A percentile compares a stretch with the other conserved stretches of the same genome.
Evolutionary conservation across 1,284 basidiomycete species (phyloP).

Genomic region (Singerocomus inundabilis): DNA sequence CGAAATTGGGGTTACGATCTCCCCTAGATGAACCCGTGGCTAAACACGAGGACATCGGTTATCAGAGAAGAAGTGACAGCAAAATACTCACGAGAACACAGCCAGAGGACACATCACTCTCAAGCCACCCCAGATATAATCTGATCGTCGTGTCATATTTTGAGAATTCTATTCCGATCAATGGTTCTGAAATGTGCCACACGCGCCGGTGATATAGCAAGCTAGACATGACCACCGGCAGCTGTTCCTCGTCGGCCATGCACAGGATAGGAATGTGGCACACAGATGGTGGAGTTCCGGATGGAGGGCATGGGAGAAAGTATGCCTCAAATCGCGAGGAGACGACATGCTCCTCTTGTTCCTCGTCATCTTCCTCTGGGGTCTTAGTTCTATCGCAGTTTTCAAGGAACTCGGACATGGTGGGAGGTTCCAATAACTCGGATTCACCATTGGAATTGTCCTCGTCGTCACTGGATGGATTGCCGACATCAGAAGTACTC

Average conservation of each 20-base stretch:
- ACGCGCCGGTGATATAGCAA: slow-evolving; percentile 11
- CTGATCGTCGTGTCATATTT: slow-evolving; percentile 10
- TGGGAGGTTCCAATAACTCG: not conserved
- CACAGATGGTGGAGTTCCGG: not conserved
- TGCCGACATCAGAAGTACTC: not conserved
- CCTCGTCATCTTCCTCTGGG: not conserved
- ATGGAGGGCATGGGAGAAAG: not conserved
- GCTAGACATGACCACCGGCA: slow-evolving; percentile 7
- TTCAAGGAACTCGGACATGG: not conserved
- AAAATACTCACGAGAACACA: not conserved
- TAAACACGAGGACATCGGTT: not conserved
- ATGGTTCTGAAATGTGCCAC: not conserved
- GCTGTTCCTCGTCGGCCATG: slow-evolving; percentile 2
- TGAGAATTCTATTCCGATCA: slow-evolving; percentile 7
- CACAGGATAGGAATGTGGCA: not conserved
- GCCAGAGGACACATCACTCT: not conserved
- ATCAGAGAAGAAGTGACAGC: not conserved
- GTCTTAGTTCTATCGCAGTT: not conserved
- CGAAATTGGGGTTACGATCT: slow-evolving; percentile 1
- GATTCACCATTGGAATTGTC: not conserved
- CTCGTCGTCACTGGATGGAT: not conserved
- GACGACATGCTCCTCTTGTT: not conserved
- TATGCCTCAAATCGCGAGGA: slow-evolving; percentile 3
- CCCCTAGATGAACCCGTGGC: slow-evolving; percentile 9
- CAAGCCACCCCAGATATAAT: not conserved